These are phyloP conservation scores for Yarrowia sp. DNA, from an alignment of 805 yeast species.

Conservation along the genomic window DNA sequence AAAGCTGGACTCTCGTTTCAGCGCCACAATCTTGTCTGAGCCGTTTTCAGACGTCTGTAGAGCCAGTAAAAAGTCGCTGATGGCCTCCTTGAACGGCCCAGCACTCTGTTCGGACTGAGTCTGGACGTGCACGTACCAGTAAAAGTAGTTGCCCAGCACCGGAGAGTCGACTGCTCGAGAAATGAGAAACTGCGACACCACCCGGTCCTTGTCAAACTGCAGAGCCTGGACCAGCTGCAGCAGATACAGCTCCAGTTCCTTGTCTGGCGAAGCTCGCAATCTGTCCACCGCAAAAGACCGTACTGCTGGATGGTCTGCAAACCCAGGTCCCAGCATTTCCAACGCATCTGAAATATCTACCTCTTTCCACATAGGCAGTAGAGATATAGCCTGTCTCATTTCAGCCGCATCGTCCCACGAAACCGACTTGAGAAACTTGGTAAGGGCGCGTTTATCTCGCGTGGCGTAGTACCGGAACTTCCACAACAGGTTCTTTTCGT, in stretches of 20 bases:
- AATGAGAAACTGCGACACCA: constrained; percentile 58
- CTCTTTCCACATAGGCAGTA: constrained; percentile 66
- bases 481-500: constrained; percentile 87
- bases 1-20: constrained; percentile 63
- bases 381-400: constrained; percentile 69
- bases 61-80: constrained; percentile 45
- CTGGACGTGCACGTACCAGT: constrained; percentile 91
- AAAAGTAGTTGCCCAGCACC: constrained; percentile 73
- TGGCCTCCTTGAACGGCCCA: constrained; percentile 45
- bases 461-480: constrained; percentile 78
- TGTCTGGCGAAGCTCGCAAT: constrained; percentile 70
- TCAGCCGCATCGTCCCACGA: constrained; percentile 86
- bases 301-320: constrained; percentile 61
- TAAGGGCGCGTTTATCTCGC: constrained; percentile 62
- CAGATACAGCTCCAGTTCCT: constrained; percentile 74
- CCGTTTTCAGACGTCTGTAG: constrained; percentile 36
- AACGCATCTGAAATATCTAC: constrained; percentile 81
- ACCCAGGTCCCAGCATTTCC: constrained; percentile 77
- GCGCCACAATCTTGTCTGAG: constrained; percentile 36
- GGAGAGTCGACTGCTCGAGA: constrained; percentile 64
- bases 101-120: constrained; percentile 55
- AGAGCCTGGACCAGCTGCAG: constrained; percentile 90
- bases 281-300: constrained; percentile 87
- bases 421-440: constrained; percentile 81
- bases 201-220: constrained; percentile 57